Base-by-base conservation (phyloP, 306 rosid species). In the Ammopiptanthus mongolicus region DNA sequence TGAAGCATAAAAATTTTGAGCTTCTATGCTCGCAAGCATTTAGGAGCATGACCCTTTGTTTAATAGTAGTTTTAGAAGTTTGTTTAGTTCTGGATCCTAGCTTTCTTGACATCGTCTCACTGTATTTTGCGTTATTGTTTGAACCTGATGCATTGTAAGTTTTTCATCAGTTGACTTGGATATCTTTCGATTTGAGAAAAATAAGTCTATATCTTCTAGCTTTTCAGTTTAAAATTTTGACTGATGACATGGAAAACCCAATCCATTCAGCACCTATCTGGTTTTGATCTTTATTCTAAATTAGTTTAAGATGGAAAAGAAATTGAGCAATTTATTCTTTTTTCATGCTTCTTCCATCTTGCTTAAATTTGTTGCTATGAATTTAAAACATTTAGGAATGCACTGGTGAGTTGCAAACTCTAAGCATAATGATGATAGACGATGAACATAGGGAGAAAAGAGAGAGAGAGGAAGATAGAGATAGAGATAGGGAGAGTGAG, bases 141-240 rank as follows among this genome's bases (percentile, higher is more conserved):
- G 44, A 23, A 36, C 17, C 55, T 58, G 65, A 60, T 48, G 72
- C 52, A 11, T 11, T 62, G 22, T 52, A 42, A 36, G 60, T 65
- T 77, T 25, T 56, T 61, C 37, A 62, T 67, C 57, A 34, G 13
- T 63, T 50, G 56, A 47, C 52, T 56, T 21, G 9, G 18, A 22
- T 62, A 13, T 56, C 65, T 44, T 71, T 53, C 41, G 13, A 25
- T 52, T 63, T 69, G 60, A 44, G 61, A 53, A 47, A 71, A 65
- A 36, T 47, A 55, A 60, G 39, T 34, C 25, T 36, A 10, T n/a
- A 34, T 19, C 12, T 18, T 69, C 33, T 47, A 23, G 44, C 34
- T 33, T 79, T 52, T 75, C 23, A 42, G 67, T 79, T 73, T 21
- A 72, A 72, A 56, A 57, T 66, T 65, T 76, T 41, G 57, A 56